phyloP scores from a whole-genome alignment of 306 rosid genomes.

The Fragaria nilgerrensis region DNA sequence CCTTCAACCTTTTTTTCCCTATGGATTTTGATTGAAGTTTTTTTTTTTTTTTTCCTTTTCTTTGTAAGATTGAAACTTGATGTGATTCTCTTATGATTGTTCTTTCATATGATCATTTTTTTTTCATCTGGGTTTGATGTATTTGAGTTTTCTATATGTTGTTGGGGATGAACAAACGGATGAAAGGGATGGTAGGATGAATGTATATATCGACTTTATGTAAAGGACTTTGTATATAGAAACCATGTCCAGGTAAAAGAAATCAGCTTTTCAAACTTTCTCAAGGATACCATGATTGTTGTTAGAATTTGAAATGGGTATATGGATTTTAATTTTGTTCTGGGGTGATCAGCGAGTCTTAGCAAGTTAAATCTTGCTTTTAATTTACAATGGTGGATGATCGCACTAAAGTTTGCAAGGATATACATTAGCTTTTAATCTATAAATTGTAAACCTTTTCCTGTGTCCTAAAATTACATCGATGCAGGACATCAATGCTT shows the following conservation, averaged over 20 bases:
- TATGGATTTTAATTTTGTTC: neutral
- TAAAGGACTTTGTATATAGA: neutral
- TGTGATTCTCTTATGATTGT: neutral
- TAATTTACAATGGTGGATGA: neutral
- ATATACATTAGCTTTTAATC: neutral
- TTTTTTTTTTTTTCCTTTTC: neutral
- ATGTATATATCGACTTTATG: neutral
- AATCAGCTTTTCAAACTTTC: neutral
- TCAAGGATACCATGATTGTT: neutral
- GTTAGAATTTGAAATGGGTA: neutral
- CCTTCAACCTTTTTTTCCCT: slow-evolving; percentile 3
- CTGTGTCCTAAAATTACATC: neutral
- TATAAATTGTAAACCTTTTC: neutral
- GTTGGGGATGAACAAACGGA: neutral
- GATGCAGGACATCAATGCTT: neutral
- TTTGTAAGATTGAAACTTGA: neutral
- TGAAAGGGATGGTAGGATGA: neutral
- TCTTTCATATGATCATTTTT: slow-evolving; percentile 13
- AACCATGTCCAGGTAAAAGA: neutral
- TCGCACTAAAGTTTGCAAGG: neutral
- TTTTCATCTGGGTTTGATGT: slow-evolving; percentile 11
- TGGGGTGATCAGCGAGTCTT: neutral
- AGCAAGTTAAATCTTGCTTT: neutral
- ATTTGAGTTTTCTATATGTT: neutral
- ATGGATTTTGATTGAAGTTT: slow-evolving; percentile 1